Percentiles rank a stretch among this genome's conserved stretches.
phyloP scores from a whole-genome alignment of 768 basidiomycete genomes.

The Boletus pseudopeckii region DNA sequence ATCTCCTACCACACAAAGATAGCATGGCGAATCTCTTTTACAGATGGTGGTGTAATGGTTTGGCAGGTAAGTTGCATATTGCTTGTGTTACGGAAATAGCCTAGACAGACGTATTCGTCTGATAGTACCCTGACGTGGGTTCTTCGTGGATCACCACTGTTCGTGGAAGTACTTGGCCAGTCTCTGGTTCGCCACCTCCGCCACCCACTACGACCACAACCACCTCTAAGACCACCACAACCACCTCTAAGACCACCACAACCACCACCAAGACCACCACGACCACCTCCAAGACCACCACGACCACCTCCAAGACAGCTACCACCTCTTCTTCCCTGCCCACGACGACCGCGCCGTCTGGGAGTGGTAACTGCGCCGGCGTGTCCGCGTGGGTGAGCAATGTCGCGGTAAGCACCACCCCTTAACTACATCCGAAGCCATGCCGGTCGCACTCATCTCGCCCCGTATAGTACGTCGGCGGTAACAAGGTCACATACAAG shows the following conservation, averaged over 20 bases:
- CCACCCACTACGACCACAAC: not conserved
- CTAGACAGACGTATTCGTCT: not conserved
- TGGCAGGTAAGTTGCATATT: conserved; percentile 31
- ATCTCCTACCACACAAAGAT: not conserved
- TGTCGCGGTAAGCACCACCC: not conserved
- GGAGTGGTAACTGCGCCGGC: not conserved
- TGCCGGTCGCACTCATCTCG: not conserved
- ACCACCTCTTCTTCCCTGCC: no score
- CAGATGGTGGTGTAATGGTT: conserved; percentile 39
- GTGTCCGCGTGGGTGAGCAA: not conserved
- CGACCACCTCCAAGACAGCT: no score
- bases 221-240: not conserved
- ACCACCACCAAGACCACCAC: no score
- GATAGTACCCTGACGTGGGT: conserved; percentile 36
- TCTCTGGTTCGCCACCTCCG: not conserved
- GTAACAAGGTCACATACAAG: not conserved
- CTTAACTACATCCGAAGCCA: not conserved
- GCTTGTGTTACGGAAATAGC: not conserved
- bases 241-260: no score
- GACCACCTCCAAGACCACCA: no score
- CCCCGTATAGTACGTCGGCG: not conserved
- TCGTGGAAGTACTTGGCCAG: conserved; percentile 30
- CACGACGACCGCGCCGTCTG: not conserved
- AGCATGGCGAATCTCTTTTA: conserved; percentile 5
- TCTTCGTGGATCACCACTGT: conserved; percentile 34